Conservation (phyloP, 2,329 filamentous ascomycete genomes). For the Cladosporium colombiae region DNA sequence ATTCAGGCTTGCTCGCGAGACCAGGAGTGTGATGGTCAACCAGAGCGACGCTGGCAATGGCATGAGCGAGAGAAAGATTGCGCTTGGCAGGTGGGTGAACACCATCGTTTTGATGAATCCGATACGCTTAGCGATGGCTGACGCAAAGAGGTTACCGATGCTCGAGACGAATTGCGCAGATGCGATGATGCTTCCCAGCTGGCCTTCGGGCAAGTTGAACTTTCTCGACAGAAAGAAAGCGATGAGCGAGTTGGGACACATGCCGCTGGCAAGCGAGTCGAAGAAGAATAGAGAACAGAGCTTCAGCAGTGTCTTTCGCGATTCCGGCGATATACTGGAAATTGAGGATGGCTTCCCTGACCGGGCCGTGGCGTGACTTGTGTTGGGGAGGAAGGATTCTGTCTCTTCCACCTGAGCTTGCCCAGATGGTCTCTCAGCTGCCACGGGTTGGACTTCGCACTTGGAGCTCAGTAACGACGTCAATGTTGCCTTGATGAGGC, state of each 20-base stretch:
- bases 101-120: slow-evolving; percentile 60
- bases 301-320: slow-evolving; percentile 55
- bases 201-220: slow-evolving; percentile 53
- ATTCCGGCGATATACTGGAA: slow-evolving; percentile 41
- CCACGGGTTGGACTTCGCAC: slow-evolving; percentile 38
- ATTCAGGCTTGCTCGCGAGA: slow-evolving; percentile 62
- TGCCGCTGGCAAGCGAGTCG: slow-evolving; percentile 60
- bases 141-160: slow-evolving; percentile 51
- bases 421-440: neutral
- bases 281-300: slow-evolving; percentile 68
- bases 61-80: slow-evolving; percentile 63
- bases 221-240: slow-evolving; percentile 58
- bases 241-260: slow-evolving; percentile 37
- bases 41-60: slow-evolving; percentile 56
- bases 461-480: slow-evolving; percentile 41
- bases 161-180: slow-evolving; percentile 45
- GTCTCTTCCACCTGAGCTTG: neutral
- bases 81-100: slow-evolving; percentile 70
- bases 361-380: neutral
- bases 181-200: slow-evolving; percentile 57
- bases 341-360: slow-evolving; percentile 39
- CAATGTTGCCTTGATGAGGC: slow-evolving; percentile 41
- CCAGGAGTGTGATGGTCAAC: slow-evolving; percentile 60
- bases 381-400: neutral
- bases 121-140: slow-evolving; percentile 65